Base-by-base conservation (phyloP, 805 yeast genomes). In the Candida anglica region DNA sequence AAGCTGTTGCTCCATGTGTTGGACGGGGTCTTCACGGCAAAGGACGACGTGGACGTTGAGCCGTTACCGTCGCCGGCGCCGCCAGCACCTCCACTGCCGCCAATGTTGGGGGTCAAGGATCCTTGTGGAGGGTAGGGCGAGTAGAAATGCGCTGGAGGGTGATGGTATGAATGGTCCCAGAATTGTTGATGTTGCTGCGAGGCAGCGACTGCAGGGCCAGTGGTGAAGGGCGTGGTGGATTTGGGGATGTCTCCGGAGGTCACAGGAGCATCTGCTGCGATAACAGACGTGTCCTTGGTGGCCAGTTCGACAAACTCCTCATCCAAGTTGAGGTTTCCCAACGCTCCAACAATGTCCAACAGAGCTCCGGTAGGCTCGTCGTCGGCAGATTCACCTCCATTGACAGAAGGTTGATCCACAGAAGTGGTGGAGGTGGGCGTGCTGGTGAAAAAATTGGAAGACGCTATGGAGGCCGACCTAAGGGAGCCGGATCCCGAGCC, bases 281-380 rank as follows among this genome's bases (percentile, higher is more conserved):
- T 11, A 11, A 11, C 10, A 11, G 23, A 9, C 30, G 15, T 9
- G 28, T 13, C 19, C 15, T 13, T 9, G 32, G 11, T 30, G 32
- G n/a, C n/a, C n/a, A n/a, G n/a, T n/a, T n/a, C 22, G 13, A 11
- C 15, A 8, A 32, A 9, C 18, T 42, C 36, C 14, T 27, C 37
- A 15, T 38, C 20, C 36, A 73, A 56, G 47, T 70, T 64, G 29
- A 73, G 55, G 26, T 66, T 65, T 30, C 66, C 67, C 27, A 73
- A 51, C 15, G 76, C 76, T 11, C 73, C 72, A 18, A 67, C 73
- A 28, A 73, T 62, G 40, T 72, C 77, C 47, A 66, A 53, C 18
- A 55, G 60, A 16, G 41, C 23, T 13, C 13, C 15, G 17, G 26
- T 15, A 14, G 14, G 26, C 17, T 13, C 18, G 6, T 16, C 15